Base-by-base conservation (phyloP, 768 basidiomycete genomes). In the Imleria badia region DNA sequence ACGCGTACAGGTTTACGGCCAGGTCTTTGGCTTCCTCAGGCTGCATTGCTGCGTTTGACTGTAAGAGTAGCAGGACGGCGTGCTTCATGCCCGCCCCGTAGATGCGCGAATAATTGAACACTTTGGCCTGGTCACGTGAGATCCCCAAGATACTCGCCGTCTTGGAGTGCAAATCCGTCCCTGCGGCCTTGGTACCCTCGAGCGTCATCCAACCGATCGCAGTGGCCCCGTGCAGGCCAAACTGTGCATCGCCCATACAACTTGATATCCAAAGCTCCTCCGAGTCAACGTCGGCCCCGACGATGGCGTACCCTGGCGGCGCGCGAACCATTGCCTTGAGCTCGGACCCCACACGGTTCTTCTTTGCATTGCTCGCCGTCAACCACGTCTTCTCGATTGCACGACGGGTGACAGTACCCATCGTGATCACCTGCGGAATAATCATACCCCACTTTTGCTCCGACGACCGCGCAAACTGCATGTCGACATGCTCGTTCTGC, bases 171-270 rank as follows among this genome's bases (percentile, higher is more conserved):
- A 99, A 73, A 73, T 99, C 96, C 7, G 96, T 98, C 6, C 94
- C 94, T 0, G 89, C 87, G 0, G 86, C 81, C 72, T 98, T 98
- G 15, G 95, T 96, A 1, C 97, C 95, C 70, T 98, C 97, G 29
- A 99, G 81, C 15, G 95, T 98, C 96, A 99, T 98, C 96, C 96
- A 98, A 4, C 97, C 96, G 40, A 99, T 85, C 2, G 96, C 94
- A 3, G 94, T 95, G 12, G 94, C 93, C 12, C 96, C 96, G 62
- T 99, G 95, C 53, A 96, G 69, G 10, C 96, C 97, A 69, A 99
- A 97, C 71, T 99, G 96, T 0, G 94, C 91, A 66, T 98, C 97
- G 1, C 96, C 96, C 92, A 98, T 96, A 55, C 93, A 92, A 64
- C 91, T 94, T 19, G 95, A 96, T 60, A 98, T 98, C 97, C 97